Base-by-base conservation (phyloP, 73 alveolate genomes). In the Breviolum minutum region DNA sequence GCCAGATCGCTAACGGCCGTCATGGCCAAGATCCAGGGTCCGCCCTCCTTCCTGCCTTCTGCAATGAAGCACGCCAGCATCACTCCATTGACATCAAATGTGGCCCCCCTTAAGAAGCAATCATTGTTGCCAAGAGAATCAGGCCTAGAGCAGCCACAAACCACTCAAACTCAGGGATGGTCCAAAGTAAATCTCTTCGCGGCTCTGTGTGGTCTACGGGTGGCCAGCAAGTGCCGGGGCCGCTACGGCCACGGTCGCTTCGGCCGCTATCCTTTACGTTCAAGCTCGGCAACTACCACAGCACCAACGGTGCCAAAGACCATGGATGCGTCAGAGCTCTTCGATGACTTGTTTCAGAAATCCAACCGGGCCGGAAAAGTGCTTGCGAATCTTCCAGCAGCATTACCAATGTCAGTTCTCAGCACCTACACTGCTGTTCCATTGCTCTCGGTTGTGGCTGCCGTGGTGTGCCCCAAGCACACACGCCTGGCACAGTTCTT, bases 371-470 rank as follows among this genome's bases (percentile, higher is more conserved):
- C 98, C 6, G 98, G 82, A 11, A 63, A 81, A 26, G 91, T 92
- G 82, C 91, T 92, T 76, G 89, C 98, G 26, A 62, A 60, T 61
- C 98, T 92, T 61, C 98, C 98, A 17, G 60, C 89, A 12, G 98
- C 98, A 1, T 26, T 92, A 90, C 98, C 98, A 60, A 92, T 92
- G 98, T 30, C 90, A 60, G 63, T 76, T 69, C 90, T 92, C 27
- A 92, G 98, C 90, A 81, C 30, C 81, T 92, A 92, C 98, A 74
- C 98, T 22, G 98, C 91, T 27, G 66, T 92, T 88, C 98, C 98
- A 48, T 62, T 92, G 91, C 80, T 92, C 11, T 80, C 98, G 13
- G 73, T 62, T 29, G 69, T 92, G 79, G 98, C 98, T 9, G 98
- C 98, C 13, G 79, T 66, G 11, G 69, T 92, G 63, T 92, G 98